These are phyloP conservation scores for Ustulina deusta DNA, from an alignment of 2,329 filamentous ascomycete species.

Conservation along the genomic window DNA sequence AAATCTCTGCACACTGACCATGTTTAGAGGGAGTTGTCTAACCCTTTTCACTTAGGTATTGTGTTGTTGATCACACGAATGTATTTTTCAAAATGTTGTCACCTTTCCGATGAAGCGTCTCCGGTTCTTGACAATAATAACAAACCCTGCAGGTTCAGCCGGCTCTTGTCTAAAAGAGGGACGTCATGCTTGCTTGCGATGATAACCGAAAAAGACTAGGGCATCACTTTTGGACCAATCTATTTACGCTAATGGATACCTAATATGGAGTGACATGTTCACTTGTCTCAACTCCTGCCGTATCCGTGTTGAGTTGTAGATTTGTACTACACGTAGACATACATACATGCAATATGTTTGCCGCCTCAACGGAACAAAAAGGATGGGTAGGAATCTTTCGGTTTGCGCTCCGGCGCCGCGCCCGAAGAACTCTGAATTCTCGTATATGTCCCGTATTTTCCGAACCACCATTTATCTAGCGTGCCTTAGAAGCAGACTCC, in stretches of 20 bases:
- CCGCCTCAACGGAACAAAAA: neutral
- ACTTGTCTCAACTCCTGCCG: neutral
- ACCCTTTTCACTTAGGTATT: neutral
- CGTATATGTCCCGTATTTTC: neutral
- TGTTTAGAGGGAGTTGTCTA: slow-evolving; percentile 11
- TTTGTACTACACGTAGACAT: neutral
- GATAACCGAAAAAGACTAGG: slow-evolving; percentile 5
- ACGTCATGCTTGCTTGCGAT: slow-evolving; percentile 17
- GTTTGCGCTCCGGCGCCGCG: neutral
- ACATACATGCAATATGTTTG: neutral
- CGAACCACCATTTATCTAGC: slow-evolving; percentile 7
- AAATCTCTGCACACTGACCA: slow-evolving; percentile 23
- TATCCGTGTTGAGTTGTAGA: neutral
- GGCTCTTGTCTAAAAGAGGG: neutral
- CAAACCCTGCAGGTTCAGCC: slow-evolving; percentile 15
- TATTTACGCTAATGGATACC: too few relatives aligned
- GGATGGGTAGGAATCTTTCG: neutral
- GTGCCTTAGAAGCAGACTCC: slow-evolving; percentile 9
- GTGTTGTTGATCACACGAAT: neutral
- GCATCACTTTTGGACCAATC: neutral
- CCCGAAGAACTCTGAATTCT: neutral
- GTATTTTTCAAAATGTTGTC: slow-evolving; percentile 20
- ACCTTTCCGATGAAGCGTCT: neutral
- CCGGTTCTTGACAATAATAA: neutral
- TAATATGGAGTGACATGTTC: neutral